Base-by-base conservation (phyloP, 2,329 filamentous ascomycete genomes). In the Elsinoe fawcettii region DNA sequence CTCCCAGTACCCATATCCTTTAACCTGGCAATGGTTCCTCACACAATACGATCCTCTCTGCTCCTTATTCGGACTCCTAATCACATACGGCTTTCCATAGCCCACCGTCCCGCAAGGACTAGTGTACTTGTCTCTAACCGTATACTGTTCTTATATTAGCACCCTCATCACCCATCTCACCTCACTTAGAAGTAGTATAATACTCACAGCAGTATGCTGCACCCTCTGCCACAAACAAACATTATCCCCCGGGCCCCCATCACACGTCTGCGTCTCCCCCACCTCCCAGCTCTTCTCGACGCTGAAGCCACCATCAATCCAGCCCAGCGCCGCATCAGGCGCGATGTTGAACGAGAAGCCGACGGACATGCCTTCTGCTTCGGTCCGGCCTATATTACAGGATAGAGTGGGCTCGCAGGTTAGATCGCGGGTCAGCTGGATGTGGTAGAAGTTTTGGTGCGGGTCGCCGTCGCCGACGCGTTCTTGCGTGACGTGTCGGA, bases 201-300 rank as follows among this genome's bases (percentile, higher is more conserved):
- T 43, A 46, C 41, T 23, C n/a, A 46, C 41, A 23, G 41, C 41
- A 11, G 41, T 46, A 46, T 46, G 41, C 41, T 8, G 9, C 22
- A 46, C 41, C 22, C 41, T 46, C 41, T 46, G 41, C 41, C 41
- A 46, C 41, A 46, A 25, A 46, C 41, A 46, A 25, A 46, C n/a
- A n/a, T 46, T 25, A 27, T 46, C 41, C 20, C 41, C 41, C 6
- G 41, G 41, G 20, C 41, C 41, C 23, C 41, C 41, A 25, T 46
- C 41, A 25, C 41, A 46, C 20, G 41, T 46, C 41, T 46, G 41
- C 41, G 41, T 27, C 41, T 46, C 41, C 8, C 41, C 41, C 11
- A 25, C 41, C 23, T 46, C 41, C 41, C 41, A 46, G n/a, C 20
- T 23, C 22, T 46, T 46, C 41, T 46, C 41, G 16, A 46, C 41